phyloP scores from a whole-genome alignment of 2,329 filamentous ascomycete species.

The Talaromyces sp. region DNA sequence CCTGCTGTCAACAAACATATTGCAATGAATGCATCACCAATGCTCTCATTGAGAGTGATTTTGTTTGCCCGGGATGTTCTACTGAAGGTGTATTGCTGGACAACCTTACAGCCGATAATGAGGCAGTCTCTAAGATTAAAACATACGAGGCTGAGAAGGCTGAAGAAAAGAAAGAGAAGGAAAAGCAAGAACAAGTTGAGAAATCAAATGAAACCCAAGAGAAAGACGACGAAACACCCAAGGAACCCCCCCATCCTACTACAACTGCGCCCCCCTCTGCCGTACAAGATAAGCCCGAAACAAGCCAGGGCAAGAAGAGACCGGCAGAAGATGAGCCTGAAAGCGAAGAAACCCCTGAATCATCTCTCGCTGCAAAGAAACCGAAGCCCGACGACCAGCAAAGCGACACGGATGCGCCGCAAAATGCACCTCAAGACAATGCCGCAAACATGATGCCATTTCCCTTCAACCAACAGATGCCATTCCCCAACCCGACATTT shows the following conservation, averaged over 20 bases:
- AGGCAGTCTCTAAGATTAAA: constrained; percentile 72
- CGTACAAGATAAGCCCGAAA: constrained; percentile 26
- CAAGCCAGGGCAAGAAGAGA: constrained; percentile 65
- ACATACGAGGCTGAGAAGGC: constrained; percentile 59
- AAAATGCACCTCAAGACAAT: constrained; percentile 7
- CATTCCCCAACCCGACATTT: constrained; percentile 27
- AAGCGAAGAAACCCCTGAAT: constrained; percentile 43
- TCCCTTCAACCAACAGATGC: constrained; percentile 32
- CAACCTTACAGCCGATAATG: constrained; percentile 78
- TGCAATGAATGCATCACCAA: constrained; percentile 99
- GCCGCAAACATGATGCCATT: constrained; percentile 16
- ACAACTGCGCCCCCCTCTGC: constrained; percentile 26
- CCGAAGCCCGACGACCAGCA: constrained; percentile 36
- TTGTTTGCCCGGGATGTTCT: constrained; percentile 88
- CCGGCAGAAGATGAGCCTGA: constrained; percentile 67
- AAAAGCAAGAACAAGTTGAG: constrained; percentile 28
- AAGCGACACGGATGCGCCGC: neutral
- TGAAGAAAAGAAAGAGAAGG: constrained; percentile 41
- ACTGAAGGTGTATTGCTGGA: constrained; percentile 89
- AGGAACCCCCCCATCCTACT: constrained; percentile 13
- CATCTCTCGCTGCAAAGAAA: constrained; percentile 35
- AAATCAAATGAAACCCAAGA: constrained; percentile 19
- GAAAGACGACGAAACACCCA: constrained; percentile 10
- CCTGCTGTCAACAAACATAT: constrained; percentile 96
- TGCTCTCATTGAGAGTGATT: constrained; percentile 96